Conservation (phyloP, 768 basidiomycete genomes). For the Coprinellus micaceus region DNA sequence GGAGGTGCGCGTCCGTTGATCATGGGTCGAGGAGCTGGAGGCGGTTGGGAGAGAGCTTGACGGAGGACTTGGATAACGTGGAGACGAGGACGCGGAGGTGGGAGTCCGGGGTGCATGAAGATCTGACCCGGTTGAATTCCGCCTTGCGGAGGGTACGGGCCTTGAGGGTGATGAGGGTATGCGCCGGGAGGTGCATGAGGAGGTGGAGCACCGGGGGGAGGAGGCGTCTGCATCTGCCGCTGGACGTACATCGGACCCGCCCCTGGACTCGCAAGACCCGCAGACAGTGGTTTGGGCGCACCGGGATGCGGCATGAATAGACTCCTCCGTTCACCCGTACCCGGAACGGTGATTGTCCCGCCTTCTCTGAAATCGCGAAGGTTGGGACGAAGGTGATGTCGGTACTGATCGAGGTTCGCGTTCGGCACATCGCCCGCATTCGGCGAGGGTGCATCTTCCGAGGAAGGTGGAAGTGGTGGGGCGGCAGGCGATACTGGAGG, state of each 20-base stretch:
- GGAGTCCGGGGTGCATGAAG: not conserved
- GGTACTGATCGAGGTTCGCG: slow-evolving; percentile 9
- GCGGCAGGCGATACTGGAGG: slow-evolving; percentile 4
- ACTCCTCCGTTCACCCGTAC: slow-evolving; percentile 31
- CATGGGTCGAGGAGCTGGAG: slow-evolving; percentile 1
- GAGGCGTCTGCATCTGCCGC: too few relatives aligned
- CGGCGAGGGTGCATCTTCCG: not conserved
- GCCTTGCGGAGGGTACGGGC: not conserved
- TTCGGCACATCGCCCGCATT: slow-evolving; percentile 4
- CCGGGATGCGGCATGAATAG: slow-evolving; percentile 46
- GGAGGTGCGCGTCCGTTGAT: not conserved
- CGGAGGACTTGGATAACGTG: not conserved
- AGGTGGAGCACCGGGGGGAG: not conserved
- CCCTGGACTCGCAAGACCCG: slow-evolving; percentile 29
- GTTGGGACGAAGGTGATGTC: slow-evolving; percentile 22
- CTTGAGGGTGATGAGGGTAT: slow-evolving; percentile 20
- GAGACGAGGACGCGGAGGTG: not conserved
- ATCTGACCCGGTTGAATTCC: not conserved
- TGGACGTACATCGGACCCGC: slow-evolving; percentile 62
- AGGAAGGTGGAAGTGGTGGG: not conserved
- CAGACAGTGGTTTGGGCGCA: slow-evolving; percentile 43
- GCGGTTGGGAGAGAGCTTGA: not conserved
- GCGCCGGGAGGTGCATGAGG: not conserved
- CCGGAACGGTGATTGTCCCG: slow-evolving; percentile 23
- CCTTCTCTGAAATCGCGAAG: slow-evolving; percentile 29